phyloP scores from a whole-genome alignment of 768 basidiomycete genomes.

The Coprinellus micaceus region DNA sequence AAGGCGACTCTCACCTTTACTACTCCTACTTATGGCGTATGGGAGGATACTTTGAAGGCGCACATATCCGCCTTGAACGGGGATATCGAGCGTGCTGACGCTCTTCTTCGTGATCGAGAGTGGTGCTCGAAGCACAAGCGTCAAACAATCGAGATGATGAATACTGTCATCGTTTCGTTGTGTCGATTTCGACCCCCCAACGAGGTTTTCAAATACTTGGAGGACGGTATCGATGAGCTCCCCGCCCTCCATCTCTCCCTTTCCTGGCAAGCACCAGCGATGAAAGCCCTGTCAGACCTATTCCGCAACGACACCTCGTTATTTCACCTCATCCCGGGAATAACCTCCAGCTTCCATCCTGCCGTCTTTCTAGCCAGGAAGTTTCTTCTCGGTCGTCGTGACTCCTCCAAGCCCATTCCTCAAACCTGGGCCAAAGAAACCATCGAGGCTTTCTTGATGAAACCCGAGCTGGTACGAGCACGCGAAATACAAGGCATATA shows the following conservation, averaged over 20 bases:
- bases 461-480: neutral
- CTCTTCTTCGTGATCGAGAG: neutral
- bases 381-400: neutral
- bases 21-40: neutral
- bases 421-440: neutral
- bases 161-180: neutral
- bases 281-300: neutral
- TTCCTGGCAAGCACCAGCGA: neutral
- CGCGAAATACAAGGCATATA: neutral
- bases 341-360: neutral
- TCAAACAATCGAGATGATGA: neutral
- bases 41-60: neutral
- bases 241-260: neutral
- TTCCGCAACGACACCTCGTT: no score
- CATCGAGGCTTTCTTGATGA: neutral
- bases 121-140: neutral
- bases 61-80: neutral
- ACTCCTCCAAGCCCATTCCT: neutral
- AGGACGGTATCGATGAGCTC: neutral
- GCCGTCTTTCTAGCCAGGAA: neutral
- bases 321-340: no score
- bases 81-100: neutral
- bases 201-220: neutral
- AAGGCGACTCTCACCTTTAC: no score
- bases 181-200: neutral